These are phyloP conservation scores for Cladobotryum protrusum DNA, from an alignment of 2,329 filamentous ascomycete genomes.

Conservation along the genomic window DNA sequence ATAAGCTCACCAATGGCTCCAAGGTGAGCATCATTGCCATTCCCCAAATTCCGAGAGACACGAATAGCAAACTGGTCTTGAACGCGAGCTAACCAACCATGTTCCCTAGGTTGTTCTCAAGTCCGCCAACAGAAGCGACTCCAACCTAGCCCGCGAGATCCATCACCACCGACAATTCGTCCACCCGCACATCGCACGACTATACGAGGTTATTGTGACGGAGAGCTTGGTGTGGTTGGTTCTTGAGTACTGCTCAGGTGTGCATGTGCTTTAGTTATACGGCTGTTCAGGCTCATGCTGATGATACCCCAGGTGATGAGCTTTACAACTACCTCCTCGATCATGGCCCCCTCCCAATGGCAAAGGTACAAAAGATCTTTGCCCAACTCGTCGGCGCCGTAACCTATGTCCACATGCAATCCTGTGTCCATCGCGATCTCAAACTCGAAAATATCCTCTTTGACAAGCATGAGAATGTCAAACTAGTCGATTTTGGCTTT, in stretches of 20 bases:
- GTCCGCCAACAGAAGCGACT: constrained; percentile 91
- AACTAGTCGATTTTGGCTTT: constrained; percentile 96
- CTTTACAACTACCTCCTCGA: constrained; percentile 92
- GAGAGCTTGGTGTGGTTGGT: constrained; percentile 94
- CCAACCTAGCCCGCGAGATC: constrained; percentile 93
- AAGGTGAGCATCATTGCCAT: constrained; percentile 53
- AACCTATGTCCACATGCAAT: constrained; percentile 88
- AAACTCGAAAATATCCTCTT: constrained; percentile 89
- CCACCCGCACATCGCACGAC: constrained; percentile 90
- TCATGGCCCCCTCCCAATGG: constrained; percentile 73
- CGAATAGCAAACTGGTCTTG: not conserved
- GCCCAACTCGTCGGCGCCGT: constrained; percentile 93
- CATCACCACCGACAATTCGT: constrained; percentile 98
- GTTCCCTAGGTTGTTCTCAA: constrained; percentile 84
- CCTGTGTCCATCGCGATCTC: constrained; percentile 91
- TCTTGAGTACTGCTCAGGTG: constrained; percentile 91
- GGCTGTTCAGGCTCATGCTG: not conserved
- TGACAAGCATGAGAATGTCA: constrained; percentile 95
- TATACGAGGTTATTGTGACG: constrained; percentile 98
- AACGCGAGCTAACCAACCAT: constrained; percentile 12
- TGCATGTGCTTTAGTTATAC: constrained; percentile 13
- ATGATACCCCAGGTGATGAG: constrained; percentile 68
- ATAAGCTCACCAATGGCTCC: constrained; percentile 97
- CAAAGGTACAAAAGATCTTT: constrained; percentile 93
- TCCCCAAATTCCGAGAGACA: not conserved